phyloP scores from a whole-genome alignment of 2,329 filamentous ascomycete species.

The Ophiobolus disseminans region DNA sequence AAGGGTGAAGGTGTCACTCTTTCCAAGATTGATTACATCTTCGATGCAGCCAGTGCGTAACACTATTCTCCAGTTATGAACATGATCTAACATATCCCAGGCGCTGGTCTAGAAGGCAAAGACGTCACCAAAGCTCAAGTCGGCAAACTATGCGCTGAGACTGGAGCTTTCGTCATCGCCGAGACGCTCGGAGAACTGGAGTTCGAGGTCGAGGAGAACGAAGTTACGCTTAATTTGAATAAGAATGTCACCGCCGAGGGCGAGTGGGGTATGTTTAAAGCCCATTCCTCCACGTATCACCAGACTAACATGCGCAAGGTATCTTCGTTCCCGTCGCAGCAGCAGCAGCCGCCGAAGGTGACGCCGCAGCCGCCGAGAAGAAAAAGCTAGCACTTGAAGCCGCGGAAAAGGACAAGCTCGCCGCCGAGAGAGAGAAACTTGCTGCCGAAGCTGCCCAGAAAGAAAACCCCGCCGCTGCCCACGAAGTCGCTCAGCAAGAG shows the following conservation, averaged over 20 bases:
- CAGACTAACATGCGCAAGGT: conserved; percentile 7
- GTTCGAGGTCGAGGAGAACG: conserved; percentile 33
- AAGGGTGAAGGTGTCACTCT: conserved; percentile 29
- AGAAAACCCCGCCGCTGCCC: background rate
- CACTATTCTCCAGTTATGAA: no score
- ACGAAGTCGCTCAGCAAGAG: background rate
- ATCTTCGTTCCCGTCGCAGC: conserved; percentile 22
- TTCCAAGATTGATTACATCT: conserved; percentile 33
- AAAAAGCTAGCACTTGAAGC: background rate
- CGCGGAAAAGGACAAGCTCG: background rate
- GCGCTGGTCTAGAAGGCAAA: conserved; percentile 22
- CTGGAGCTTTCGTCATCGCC: conserved; percentile 24
- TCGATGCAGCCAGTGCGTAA: conserved; percentile 21
- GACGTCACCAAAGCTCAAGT: conserved; percentile 29
- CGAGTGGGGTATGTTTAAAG: conserved; percentile 26
- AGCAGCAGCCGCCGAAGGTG: conserved; percentile 10
- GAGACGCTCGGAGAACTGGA: conserved; percentile 28
- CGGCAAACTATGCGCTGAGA: conserved; percentile 25
- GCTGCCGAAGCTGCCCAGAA: background rate
- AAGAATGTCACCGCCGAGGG: conserved; percentile 32
- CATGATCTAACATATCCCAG: no score
- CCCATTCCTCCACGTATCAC: background rate
- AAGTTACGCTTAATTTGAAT: conserved; percentile 30
- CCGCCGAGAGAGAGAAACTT: background rate
- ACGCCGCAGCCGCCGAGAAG: background rate